Base-by-base conservation (phyloP, 1,139 yeast genomes). In the Hansenula sp. region DNA sequence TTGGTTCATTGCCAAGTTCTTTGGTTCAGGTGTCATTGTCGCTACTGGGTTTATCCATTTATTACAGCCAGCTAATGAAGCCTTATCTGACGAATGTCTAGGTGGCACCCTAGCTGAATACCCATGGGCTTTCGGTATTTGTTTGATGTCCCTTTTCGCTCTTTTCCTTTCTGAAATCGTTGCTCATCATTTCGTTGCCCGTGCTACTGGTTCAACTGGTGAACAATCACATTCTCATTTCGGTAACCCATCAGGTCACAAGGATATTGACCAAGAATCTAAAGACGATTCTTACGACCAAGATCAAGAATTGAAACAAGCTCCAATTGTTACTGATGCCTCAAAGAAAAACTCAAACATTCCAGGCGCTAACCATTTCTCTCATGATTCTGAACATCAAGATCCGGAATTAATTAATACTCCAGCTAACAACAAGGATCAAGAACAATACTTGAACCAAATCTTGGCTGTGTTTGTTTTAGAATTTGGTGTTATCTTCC, bases 11-110 rank as follows among this genome's bases (percentile, higher is more conserved):
- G 86, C 90, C 44, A 87, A 86, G 58, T 87, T 77, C 68, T 89
- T 90, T 61, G 97, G 97, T 48, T 84, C 96, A 1, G 97, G 97
- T 41, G 96, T 90, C 41, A 90, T 90, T 59, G 73, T 89, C 10
- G 93, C 96, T 1, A 90, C 96, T 1, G 90, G 96, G 0, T 84
- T 88, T 56, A 82, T 90, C 45, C 97, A 90, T 65, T 70, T 90
- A 49, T 70, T 90, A 54, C 81, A 83, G 54, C 96, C 96, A 0
- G 96, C 96, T 4, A 68, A 74, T 47, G 84, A 79, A 32, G 67
- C 72, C 3, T 67, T 82, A 44, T 64, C 75, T 0, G 56, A 68
- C 42, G 69, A 67, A 8, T 81, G 88, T 63, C 70, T 81, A 33
- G 77, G 80, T 28, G 77, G 73, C 27, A 71, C 72, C 2, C 76